These are phyloP conservation scores for Quercus berberidifolia DNA, from an alignment of 306 rosid genomes.

Conservation along the genomic window DNA sequence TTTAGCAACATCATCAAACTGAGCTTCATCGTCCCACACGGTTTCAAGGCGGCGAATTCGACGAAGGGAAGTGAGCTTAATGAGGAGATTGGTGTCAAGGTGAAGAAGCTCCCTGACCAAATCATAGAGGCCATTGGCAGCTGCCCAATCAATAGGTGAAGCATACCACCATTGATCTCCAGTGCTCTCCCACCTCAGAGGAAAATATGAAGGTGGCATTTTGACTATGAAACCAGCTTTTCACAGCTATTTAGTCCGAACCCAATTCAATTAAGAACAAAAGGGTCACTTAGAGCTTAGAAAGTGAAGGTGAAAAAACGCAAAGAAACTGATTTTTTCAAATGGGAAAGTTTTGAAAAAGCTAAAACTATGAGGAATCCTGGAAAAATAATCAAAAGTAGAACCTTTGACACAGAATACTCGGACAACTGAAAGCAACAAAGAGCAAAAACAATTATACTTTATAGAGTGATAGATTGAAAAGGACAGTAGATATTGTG, in stretches of 20 bases:
- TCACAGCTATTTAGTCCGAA: neutral
- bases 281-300: constrained; percentile 14
- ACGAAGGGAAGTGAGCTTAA: constrained; percentile 85
- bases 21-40: constrained; percentile 81
- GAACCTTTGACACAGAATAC: neutral
- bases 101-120: constrained; percentile 84
- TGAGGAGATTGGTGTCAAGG: constrained; percentile 77
- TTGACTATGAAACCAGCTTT: neutral
- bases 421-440: neutral
- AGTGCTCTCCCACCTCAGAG: constrained; percentile 91
- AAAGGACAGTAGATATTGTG: neutral
- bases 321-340: constrained; percentile 20
- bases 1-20: constrained; percentile 56
- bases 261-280: neutral
- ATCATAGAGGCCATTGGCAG: constrained; percentile 83
- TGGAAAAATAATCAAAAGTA: neutral
- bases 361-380: constrained; percentile 7
- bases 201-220: constrained; percentile 58
- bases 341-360: constrained; percentile 20
- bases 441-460: neutral
- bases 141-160: constrained; percentile 87
- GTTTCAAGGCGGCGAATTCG: constrained; percentile 89
- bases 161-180: constrained; percentile 98
- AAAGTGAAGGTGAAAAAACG: constrained; percentile 13
- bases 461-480: neutral